Evolutionary conservation across 1,284 basidiomycete species (phyloP), one percentile per base, ranked within the genome.

Genomic region (Trichosporon inkin): DNA sequence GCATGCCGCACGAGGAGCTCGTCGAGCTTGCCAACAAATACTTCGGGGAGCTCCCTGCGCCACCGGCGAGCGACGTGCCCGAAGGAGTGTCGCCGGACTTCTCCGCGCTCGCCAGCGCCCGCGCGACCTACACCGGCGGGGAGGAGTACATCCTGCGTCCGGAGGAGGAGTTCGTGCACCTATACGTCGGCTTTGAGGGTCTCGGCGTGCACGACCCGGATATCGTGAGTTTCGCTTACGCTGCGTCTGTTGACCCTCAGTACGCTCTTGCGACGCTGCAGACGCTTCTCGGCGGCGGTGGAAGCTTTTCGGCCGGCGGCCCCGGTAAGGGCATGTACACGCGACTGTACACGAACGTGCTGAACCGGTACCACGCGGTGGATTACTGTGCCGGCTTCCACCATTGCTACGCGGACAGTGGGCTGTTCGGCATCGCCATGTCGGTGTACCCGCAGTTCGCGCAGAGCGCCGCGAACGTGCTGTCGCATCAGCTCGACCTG

Each of bases 291-390:
- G 95, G 95, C 36, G 95, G 95, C 3, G 95, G 95, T 10, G 93
- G 93, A 32, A 89, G 86, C 75, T 53, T 60, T 57, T 56, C 51
- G 32, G 17, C 71, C 84, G 89, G 92, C 66, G 95, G 95, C 2
- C 95, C 95, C 1, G 95, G 95, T 44, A 99, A 99, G 81, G 96
- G 95, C 70, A 98, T 99, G 93, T 98, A 97, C 82, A 93, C 92
- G 38, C 88, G 95, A 17, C 80, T 98, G 56, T 98, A 98, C 81
- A 95, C 92, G n/a, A 88, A 94, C 74, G 92, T 99, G 67, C 86
- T 99, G 64, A 97, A 98, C 76, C 89, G 92, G 72, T 90, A 92
- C 80, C 86, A 93, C 62, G 88, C 92, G 70, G 86, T 99, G 72
- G 95, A 99, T 79, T 91, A 93, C 77, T 97, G 94, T 77, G 88